phyloP scores from a whole-genome alignment of 176 grass and related monocot genomes.

The Musa acuminata region DNA sequence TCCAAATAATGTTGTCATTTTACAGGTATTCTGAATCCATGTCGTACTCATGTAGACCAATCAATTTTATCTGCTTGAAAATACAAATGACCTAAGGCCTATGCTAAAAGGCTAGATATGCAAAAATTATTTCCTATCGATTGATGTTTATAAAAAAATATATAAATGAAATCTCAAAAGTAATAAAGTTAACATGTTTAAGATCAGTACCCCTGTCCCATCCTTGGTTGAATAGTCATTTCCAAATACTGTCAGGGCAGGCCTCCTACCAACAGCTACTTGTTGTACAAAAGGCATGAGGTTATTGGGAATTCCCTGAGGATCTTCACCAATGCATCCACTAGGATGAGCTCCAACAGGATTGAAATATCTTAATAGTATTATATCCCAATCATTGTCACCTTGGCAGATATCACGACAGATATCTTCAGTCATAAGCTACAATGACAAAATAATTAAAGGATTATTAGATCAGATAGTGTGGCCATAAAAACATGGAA shows the following conservation, averaged over 20 bases:
- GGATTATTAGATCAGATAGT: neutral
- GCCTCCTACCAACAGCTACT: neutral
- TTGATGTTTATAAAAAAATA: neutral
- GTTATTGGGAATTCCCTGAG: neutral
- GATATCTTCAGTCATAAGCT: neutral
- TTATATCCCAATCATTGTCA: neutral
- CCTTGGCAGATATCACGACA: neutral
- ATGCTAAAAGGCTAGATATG: too few species aligned
- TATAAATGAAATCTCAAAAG: neutral
- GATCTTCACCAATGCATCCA: neutral
- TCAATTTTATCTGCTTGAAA: too few species aligned
- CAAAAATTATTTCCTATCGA: too few species aligned
- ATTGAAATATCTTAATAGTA: neutral
- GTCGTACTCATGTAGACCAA: too few species aligned
- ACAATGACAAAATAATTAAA: neutral
- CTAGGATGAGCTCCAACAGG: slow-evolving; percentile 2
- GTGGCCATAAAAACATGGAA: neutral
- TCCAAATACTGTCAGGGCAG: neutral
- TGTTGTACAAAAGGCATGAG: neutral
- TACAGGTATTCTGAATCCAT: too few species aligned
- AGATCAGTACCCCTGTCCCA: neutral
- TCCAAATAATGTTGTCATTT: too few species aligned
- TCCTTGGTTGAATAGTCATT: neutral
- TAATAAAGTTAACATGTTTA: neutral
- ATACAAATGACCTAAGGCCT: too few species aligned